Evolutionary conservation across 129 eudicot species (phyloP).

Genomic region (Deinandra increscens): DNA sequence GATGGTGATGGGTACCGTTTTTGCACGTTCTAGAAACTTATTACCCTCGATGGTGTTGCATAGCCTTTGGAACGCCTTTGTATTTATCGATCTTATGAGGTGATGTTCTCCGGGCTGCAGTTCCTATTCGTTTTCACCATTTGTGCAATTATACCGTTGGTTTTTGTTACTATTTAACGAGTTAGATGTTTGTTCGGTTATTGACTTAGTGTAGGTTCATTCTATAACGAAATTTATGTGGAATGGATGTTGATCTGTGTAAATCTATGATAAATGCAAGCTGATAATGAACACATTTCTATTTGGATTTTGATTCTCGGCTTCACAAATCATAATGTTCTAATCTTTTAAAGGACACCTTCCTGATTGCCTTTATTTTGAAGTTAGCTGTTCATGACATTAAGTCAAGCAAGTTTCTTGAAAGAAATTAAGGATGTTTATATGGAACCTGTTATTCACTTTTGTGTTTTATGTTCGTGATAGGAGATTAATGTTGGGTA

Average conservation of each 20-base stretch:
- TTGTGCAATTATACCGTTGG: constrained; percentile 11
- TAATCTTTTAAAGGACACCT: no score
- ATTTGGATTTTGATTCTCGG: no score
- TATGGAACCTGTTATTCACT: no score
- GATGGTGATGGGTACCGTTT: constrained; percentile 59
- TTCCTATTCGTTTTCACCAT: background rate
- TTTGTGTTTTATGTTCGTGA: no score
- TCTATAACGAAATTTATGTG: constrained; percentile 2
- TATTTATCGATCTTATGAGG: constrained; percentile 74
- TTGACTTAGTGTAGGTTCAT: constrained; percentile 22
- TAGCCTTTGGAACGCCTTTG: constrained; percentile 76
- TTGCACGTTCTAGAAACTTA: constrained; percentile 59
- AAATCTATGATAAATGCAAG: constrained; percentile 23
- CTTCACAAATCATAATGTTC: background rate
- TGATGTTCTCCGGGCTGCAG: constrained; percentile 15
- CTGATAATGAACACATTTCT: constrained; percentile 18
- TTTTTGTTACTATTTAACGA: constrained; percentile 16
- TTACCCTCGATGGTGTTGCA: constrained; percentile 64
- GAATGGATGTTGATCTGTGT: constrained; percentile 27
- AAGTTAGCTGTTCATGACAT: background rate
- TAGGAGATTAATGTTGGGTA: no score
- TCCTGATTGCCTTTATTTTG: background rate
- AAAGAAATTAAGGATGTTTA: background rate
- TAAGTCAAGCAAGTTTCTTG: background rate
- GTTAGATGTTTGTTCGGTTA: constrained; percentile 13